phyloP scores from a whole-genome alignment of 2,329 filamentous ascomycete species.

The Neofusicoccum umdonicola region DNA sequence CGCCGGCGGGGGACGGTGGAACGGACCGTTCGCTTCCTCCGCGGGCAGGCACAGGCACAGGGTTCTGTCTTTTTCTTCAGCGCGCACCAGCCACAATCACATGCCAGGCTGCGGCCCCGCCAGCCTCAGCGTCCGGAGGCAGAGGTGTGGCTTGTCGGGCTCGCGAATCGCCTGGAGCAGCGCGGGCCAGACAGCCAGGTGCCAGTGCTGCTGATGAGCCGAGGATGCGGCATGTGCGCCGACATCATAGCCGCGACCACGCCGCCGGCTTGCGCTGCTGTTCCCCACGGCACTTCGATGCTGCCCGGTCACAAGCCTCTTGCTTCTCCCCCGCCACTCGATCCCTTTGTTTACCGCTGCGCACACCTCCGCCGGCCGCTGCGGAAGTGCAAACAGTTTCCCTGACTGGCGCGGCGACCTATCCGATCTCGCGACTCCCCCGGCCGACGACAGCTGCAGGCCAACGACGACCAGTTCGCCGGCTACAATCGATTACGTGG shows the following conservation, averaged over 20 bases:
- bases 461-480: neutral
- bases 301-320: no score
- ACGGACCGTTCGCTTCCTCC: no score
- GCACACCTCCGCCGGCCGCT: no score
- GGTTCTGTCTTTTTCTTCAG: neutral
- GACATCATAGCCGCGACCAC: constrained; percentile 12
- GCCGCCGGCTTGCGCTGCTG: neutral
- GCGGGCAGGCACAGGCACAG: no score
- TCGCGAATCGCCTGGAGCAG: neutral
- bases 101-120: neutral
- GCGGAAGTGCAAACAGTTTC: no score
- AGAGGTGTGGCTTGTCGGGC: neutral
- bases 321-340: no score
- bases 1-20: no score
- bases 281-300: neutral
- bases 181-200: neutral
- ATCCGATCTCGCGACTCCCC: no score
- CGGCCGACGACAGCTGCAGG: no score
- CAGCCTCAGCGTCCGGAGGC: neutral
- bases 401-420: no score
- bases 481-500: neutral
- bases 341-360: no score
- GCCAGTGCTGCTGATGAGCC: neutral
- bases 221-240: constrained; percentile 15
- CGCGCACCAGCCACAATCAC: constrained; percentile 13